Base-by-base conservation (phyloP, 106 monocot genomes). In the Dactylorhiza incarnata region DNA sequence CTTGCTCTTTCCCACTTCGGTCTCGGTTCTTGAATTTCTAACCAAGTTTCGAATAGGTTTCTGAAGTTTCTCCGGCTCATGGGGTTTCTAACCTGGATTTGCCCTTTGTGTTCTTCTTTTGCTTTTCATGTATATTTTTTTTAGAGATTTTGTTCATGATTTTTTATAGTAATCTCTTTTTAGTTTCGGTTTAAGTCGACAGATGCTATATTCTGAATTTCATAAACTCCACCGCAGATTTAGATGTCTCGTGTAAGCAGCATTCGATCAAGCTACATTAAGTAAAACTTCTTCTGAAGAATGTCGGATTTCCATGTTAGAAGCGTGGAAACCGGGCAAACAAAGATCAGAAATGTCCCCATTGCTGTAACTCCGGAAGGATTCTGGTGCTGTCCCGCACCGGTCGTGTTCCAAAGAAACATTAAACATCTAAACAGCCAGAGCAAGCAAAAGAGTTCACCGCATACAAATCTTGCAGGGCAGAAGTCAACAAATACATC, bases 311-410 rank as follows among this genome's bases (percentile, higher is more conserved):
- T 89, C 68, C 89, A 79, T 48, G 83, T 91, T 77, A 81, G 83
- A 73, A 86, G 79, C 78, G 72, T 75, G 19, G 83, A 89, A 77
- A n/a, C 84, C 46, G 85, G 87, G 9, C 83, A 87, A 52, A 80
- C 96, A 6, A 93, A 81, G 79, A 87, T 97, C 69, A 83, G 91
- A 70, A 97, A 86, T 80, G 96, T 97, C 46, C 96, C 96, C 49
- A 96, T 96, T 81, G 96, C 93, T 22, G 96, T 96, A 24, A 93
- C 96, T 45, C 93, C 96, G 54, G 96, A 96, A 84, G 96, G 93
- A 4, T 96, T 96, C 66, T 96, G 96, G 96, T 96, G 96, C 68
- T 96, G 93, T 73, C 96, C 96, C 52, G 89, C 96, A 9, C 96
- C 89, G 12, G 96, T 85, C 47, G 91, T 85, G 19, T 80, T 97